Percentiles rank a stretch among this genome's conserved stretches.
These are phyloP conservation scores for Phytopythium sindhum DNA, from an alignment of 352 stramenopile genomes.

Conservation along the genomic window DNA sequence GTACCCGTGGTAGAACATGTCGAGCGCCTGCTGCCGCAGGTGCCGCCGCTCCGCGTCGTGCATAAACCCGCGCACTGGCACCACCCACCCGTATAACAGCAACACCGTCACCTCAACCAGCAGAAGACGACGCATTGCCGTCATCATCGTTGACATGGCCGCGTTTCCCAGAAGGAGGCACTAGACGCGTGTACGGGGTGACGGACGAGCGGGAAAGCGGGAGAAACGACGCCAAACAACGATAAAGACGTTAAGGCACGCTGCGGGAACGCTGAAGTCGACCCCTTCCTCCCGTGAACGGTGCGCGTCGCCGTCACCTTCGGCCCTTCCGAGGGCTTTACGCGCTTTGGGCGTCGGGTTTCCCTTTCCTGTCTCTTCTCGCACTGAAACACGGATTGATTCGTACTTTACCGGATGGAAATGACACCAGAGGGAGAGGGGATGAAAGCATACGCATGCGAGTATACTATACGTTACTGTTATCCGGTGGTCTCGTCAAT, in stretches of 20 bases:
- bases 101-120: conserved; percentile 7
- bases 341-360: neutral
- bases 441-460: neutral
- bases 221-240: neutral
- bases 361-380: neutral
- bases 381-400: neutral
- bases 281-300: neutral
- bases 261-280: neutral
- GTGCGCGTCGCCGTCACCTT: neutral
- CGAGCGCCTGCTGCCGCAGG: conserved; percentile 69
- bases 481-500: neutral
- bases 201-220: neutral
- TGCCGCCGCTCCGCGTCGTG: conserved; percentile 64
- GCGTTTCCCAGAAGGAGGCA: too few species aligned
- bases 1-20: conserved; percentile 91
- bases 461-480: neutral
- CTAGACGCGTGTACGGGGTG: neutral
- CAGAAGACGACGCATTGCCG: conserved; percentile 16
- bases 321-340: neutral
- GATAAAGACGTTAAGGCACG: neutral
- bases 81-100: neutral
- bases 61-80: conserved; percentile 32
- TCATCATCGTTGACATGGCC: neutral
- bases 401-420: conserved; percentile 1
- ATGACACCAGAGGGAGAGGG: neutral